Evolutionary conservation across 1,284 basidiomycete genomes (phyloP).

Genomic region (Ceratobasidium theobromae): DNA sequence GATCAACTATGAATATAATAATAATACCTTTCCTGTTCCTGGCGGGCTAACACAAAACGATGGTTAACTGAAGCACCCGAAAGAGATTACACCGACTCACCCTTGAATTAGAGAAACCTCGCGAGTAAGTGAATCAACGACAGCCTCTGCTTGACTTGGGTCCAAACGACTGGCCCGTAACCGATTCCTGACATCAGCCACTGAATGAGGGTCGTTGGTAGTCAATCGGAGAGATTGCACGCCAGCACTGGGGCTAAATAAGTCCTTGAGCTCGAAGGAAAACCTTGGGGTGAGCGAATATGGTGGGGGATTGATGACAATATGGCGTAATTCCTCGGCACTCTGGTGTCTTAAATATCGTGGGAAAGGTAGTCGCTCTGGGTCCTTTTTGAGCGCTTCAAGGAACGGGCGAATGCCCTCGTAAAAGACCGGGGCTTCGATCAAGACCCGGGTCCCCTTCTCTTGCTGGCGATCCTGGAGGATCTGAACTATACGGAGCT

Average conservation of each 20-base stretch:
- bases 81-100: no score
- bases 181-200: constrained; percentile 47
- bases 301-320: constrained; percentile 50
- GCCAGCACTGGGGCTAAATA: constrained; percentile 41
- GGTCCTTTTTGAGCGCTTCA: constrained; percentile 53
- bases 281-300: constrained; percentile 55
- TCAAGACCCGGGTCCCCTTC: constrained; percentile 47
- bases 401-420: constrained; percentile 64
- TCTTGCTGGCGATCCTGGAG: constrained; percentile 39
- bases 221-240: constrained; percentile 43
- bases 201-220: constrained; percentile 45
- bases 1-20: background rate
- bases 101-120: constrained; percentile 71
- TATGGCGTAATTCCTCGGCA: constrained; percentile 41
- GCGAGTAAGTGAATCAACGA: constrained; percentile 59
- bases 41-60: no score
- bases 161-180: constrained; percentile 59
- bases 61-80: no score
- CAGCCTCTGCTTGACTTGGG: constrained; percentile 64
- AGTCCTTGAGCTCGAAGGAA: constrained; percentile 50
- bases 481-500: constrained; percentile 50
- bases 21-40: constrained; percentile 52
- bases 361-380: constrained; percentile 55
- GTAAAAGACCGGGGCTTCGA: constrained; percentile 63
- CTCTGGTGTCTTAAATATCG: constrained; percentile 52